phyloP scores from a whole-genome alignment of 2,329 filamentous ascomycete genomes.

The Hymenoscyphus salicellus region DNA sequence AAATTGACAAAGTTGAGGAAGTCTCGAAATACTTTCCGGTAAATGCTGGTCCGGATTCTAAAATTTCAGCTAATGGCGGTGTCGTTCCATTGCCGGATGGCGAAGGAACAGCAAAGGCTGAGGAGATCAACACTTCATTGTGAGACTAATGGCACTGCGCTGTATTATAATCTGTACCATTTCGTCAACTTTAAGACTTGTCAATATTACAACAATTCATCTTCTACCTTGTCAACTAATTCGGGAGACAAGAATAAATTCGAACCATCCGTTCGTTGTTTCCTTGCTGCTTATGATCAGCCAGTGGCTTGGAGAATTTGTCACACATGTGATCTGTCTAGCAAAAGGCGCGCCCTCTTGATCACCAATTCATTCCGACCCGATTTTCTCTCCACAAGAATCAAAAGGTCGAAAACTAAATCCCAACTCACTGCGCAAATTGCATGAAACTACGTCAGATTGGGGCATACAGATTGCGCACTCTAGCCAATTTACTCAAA shows the following conservation, averaged over 20 bases:
- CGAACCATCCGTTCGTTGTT: neutral
- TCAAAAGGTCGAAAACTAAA: too few species aligned
- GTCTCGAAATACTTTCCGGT: constrained; percentile 35
- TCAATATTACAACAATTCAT: neutral
- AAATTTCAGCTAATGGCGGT: neutral
- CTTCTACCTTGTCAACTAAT: neutral
- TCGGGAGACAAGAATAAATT: neutral
- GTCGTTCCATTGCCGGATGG: too few species aligned
- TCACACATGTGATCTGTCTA: neutral
- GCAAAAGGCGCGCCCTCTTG: neutral
- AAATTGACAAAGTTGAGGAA: constrained; percentile 38
- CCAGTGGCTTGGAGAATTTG: too few species aligned
- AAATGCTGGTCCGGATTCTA: constrained; percentile 12
- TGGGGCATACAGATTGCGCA: too few species aligned
- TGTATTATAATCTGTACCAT: neutral
- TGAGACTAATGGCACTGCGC: neutral
- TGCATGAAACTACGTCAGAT: too few species aligned
- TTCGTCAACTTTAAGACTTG: neutral
- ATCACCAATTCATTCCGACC: neutral
- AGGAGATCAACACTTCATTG: neutral
- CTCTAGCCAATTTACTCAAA: too few species aligned
- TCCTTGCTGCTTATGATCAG: neutral
- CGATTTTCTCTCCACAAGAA: neutral
- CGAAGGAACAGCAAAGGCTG: neutral
- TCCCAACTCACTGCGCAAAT: too few species aligned